Base-by-base conservation (phyloP, 2,329 filamentous ascomycete species). In the Gyromitra esculenta region DNA sequence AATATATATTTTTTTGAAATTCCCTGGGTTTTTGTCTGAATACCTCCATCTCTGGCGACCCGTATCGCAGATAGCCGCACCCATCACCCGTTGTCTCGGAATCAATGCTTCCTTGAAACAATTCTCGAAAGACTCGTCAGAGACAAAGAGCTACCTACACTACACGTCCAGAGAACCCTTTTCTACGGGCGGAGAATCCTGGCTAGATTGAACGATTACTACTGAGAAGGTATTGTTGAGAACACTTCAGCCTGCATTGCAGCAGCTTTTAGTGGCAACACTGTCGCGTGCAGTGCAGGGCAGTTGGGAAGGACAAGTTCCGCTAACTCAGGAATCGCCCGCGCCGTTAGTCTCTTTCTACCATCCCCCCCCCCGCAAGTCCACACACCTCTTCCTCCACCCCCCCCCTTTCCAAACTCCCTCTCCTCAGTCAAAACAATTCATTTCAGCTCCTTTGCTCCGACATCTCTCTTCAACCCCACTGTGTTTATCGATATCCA, bases 201-300 rank as follows among this genome's bases (percentile, higher is more conserved):
- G 54, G 63, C 57, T 25, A 52, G 31, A 67, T 68, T 39, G 63
- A 67, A 66, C 45, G 71, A 69, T 68, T 63, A 69, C 71, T 62
- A 37, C 25, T 31, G 15, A 69, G 69, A 75, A 77, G 75, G 75
- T 75, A 75, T 65, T 67, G 71, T 65, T 64, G 48, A 54, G 70
- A 59, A 77, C 75, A 75, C 75, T 65, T 77, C 75, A 77, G 64
- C 62, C 50, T 77, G 75, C 75, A 77, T 77, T 77, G 75, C 74
- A 56, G 64, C 66, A 62, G 50, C 63, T 68, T 73, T 73, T 64
- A 56, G 72, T 77, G 50, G 71, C 59, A 48, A 68, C 72, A 45
- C 63, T 74, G 70, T 73, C 75, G 75, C 72, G 75, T 75, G 75
- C 71, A 52, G 75, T 75, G 75, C 71, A 52, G 25, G 25, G 25